Evolutionary conservation across 129 eudicot species (phyloP).

Genomic region (Flaveria sonorensis): DNA sequence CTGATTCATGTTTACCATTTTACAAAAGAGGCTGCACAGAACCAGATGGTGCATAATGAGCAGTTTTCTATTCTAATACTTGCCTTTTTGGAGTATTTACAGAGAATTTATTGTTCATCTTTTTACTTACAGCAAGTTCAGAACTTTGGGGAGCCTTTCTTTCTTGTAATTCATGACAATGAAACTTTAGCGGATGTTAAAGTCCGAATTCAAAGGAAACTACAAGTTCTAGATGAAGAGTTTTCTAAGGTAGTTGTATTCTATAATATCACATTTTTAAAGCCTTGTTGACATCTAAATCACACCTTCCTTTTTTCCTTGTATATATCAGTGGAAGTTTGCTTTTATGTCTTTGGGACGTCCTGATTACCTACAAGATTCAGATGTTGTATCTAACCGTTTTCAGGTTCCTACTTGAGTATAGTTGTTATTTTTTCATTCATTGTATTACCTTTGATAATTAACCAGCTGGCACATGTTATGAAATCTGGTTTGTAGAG

Average conservation of each 20-base stretch:
- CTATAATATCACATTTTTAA: neutral
- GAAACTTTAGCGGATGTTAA: slow-evolving; percentile 88
- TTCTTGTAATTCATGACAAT: slow-evolving; percentile 76
- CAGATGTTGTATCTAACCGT: slow-evolving; percentile 73
- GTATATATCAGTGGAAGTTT: slow-evolving; percentile 73
- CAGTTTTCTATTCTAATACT: neutral
- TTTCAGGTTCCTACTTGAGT: slow-evolving; percentile 63
- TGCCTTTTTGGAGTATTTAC: neutral
- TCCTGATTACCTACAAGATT: slow-evolving; percentile 84
- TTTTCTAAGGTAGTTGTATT: slow-evolving; percentile 62
- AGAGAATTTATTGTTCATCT: neutral
- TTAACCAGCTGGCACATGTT: neutral
- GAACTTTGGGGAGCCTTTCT: slow-evolving; percentile 93
- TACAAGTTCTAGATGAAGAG: slow-evolving; percentile 86
- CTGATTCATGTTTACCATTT: slow-evolving; percentile 96
- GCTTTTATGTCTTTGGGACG: slow-evolving; percentile 82
- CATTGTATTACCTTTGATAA: neutral
- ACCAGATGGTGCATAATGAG: slow-evolving; percentile 65
- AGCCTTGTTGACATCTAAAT: neutral
- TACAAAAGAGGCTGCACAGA: slow-evolving; percentile 84
- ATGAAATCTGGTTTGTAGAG: slow-evolving; percentile 38
- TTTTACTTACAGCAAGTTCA: slow-evolving; percentile 62
- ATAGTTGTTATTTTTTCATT: neutral
- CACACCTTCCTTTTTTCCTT: neutral
- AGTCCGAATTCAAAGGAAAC: slow-evolving; percentile 73